phyloP scores from a whole-genome alignment of 352 stramenopile genomes.

The Phytophthora rubi region DNA sequence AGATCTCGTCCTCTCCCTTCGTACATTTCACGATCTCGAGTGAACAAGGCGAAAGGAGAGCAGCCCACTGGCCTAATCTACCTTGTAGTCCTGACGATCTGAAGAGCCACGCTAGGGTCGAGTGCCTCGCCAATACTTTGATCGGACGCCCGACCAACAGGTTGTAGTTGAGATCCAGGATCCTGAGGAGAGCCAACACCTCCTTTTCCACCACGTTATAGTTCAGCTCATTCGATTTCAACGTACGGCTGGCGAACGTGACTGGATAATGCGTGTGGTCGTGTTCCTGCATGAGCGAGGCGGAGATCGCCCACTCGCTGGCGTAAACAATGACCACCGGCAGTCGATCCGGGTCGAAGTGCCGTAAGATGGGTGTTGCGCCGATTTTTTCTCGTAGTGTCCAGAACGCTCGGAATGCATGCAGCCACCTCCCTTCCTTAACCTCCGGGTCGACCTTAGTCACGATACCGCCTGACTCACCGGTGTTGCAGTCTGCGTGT shows the following conservation, averaged over 20 bases:
- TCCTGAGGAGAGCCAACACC: neutral
- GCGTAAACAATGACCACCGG: slow-evolving; percentile 21
- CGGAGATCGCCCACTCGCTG: slow-evolving; percentile 20
- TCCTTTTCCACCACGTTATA: slow-evolving; percentile 16
- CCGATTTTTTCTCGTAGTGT: slow-evolving; percentile 12
- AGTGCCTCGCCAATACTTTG: neutral
- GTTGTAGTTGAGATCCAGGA: slow-evolving; percentile 7
- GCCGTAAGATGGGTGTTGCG: slow-evolving; percentile 4
- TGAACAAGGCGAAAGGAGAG: neutral
- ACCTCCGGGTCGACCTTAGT: neutral
- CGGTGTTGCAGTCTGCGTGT: too few species aligned
- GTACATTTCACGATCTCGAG: neutral
- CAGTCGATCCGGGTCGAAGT: slow-evolving; percentile 9
- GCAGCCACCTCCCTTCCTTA: neutral
- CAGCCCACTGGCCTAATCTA: neutral
- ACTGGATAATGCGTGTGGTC: slow-evolving; percentile 10
- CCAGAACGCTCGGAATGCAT: neutral
- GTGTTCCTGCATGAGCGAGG: slow-evolving; percentile 9
- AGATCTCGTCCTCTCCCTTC: slow-evolving; percentile 2
- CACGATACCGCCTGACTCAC: too few species aligned
- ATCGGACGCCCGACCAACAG: slow-evolving; percentile 5
- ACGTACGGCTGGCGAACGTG: slow-evolving; percentile 8
- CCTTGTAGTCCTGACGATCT: slow-evolving; percentile 3
- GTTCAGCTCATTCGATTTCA: slow-evolving; percentile 21
- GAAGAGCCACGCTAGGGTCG: slow-evolving; percentile 11